Evolutionary conservation across 805 yeast genomes (phyloP).

Genomic region (Candida nemodendra): DNA sequence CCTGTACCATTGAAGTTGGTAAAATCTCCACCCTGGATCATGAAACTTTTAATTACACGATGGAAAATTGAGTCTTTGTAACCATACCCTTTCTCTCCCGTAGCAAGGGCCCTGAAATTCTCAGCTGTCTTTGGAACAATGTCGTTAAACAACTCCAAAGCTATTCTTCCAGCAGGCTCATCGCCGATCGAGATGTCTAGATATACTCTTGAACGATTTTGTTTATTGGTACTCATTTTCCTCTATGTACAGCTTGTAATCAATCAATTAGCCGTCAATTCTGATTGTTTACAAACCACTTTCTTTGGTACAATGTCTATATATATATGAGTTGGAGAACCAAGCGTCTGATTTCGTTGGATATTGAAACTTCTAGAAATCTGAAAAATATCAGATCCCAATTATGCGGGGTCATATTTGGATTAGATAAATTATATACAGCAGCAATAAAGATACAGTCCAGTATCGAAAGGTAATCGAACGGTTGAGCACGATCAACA

Average conservation of each 20-base stretch:
- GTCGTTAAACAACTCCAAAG: slow-evolving; percentile 59
- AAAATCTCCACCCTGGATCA: slow-evolving; percentile 96
- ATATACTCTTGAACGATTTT: slow-evolving; percentile 52
- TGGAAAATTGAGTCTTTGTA: slow-evolving; percentile 92
- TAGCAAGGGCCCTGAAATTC: slow-evolving; percentile 83
- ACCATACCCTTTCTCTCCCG: slow-evolving; percentile 80
- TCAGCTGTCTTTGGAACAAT: slow-evolving; percentile 86
- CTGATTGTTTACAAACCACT: no score
- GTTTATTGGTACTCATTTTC: slow-evolving; percentile 8
- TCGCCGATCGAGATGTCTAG: slow-evolving; percentile 80
- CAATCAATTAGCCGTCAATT: no score
- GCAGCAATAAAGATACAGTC: no score
- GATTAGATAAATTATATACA: no score
- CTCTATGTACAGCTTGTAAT: no score
- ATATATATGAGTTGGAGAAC: background rate
- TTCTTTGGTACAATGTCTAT: background rate
- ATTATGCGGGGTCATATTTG: no score
- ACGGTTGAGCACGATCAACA: no score
- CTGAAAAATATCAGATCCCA: background rate
- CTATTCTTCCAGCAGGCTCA: slow-evolving; percentile 68
- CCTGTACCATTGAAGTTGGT: slow-evolving; percentile 73
- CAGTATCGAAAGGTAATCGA: no score
- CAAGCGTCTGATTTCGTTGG: background rate
- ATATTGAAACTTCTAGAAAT: slow-evolving; percentile 5
- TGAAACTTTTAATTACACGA: slow-evolving; percentile 82